Evolutionary conservation across 2,329 filamentous ascomycete species (phyloP).

Genomic region (Monascus ruber): DNA sequence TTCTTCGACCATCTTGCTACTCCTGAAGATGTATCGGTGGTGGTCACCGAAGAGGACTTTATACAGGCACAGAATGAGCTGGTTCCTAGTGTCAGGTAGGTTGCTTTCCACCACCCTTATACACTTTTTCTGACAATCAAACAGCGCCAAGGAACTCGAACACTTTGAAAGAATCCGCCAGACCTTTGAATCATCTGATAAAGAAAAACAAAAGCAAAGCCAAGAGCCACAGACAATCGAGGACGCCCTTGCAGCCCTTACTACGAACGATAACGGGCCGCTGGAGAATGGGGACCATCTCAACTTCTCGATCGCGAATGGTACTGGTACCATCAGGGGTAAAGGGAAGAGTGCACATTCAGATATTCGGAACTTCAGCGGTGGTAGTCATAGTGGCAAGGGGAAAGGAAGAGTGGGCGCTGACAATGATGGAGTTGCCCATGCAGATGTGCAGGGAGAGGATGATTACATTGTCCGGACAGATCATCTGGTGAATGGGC

Average conservation of each 20-base stretch:
- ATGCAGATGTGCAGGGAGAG: slow-evolving; percentile 16
- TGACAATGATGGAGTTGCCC: slow-evolving; percentile 13
- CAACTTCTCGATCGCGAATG: slow-evolving; percentile 8
- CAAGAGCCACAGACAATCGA: slow-evolving; percentile 20
- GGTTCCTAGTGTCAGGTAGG: slow-evolving; percentile 67
- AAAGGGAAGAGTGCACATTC: slow-evolving; percentile 18
- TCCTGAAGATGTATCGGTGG: slow-evolving; percentile 70
- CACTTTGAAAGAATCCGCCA: slow-evolving; percentile 81
- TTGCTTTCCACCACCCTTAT: not conserved
- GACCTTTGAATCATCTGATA: slow-evolving; percentile 59
- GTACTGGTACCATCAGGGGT: slow-evolving; percentile 15
- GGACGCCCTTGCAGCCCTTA: slow-evolving; percentile 27
- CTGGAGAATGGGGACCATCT: slow-evolving; percentile 16
- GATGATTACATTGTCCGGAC: slow-evolving; percentile 31
- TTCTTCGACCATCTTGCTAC: slow-evolving; percentile 91
- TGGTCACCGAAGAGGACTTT: slow-evolving; percentile 85
- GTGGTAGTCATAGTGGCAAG: slow-evolving; percentile 18
- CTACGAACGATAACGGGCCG: slow-evolving; percentile 10
- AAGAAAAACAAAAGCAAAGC: slow-evolving; percentile 28
- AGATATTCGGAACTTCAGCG: slow-evolving; percentile 16
- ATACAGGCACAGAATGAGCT: slow-evolving; percentile 68
- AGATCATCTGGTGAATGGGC: slow-evolving; percentile 20
- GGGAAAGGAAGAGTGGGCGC: slow-evolving; percentile 17
- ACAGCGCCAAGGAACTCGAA: slow-evolving; percentile 72
- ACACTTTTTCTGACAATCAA: slow-evolving; percentile 12